Evolutionary conservation across 108 stramenopile genomes (phyloP).

Genomic region (Cyclostephanos invisitatus): DNA sequence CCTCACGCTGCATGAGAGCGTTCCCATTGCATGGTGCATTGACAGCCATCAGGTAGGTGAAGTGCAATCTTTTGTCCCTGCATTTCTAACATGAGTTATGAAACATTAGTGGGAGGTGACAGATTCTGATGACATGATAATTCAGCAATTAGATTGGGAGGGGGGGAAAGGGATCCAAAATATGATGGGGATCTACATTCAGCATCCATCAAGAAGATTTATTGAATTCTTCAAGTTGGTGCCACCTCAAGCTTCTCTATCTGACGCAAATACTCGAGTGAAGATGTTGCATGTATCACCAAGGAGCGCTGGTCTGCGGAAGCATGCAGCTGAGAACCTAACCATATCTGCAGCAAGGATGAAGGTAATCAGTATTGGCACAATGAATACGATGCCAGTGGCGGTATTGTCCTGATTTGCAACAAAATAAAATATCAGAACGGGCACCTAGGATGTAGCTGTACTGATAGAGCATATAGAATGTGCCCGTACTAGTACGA

Average conservation of each 20-base stretch:
- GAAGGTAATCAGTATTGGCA: too few relatives aligned
- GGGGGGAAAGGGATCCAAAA: not conserved
- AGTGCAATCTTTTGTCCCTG: not conserved
- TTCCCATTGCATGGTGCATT: not conserved
- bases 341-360: not conserved
- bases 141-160: not conserved
- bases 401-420: too few relatives aligned
- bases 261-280: too few relatives aligned
- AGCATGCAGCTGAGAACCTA: not conserved
- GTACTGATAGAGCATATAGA: too few relatives aligned
- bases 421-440: too few relatives aligned
- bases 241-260: not conserved
- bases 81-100: not conserved
- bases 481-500: too few relatives aligned
- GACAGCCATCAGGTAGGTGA: not conserved
- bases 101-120: not conserved
- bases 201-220: not conserved
- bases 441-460: too few relatives aligned
- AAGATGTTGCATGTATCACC: too few relatives aligned
- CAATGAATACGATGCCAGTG: too few relatives aligned
- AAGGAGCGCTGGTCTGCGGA: too few relatives aligned
- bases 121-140: not conserved
- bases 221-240: not conserved
- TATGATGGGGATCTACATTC: constrained; percentile 2
- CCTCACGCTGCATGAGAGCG: not conserved